Evolutionary conservation across 2,329 filamentous ascomycete species (phyloP).

Genomic region (Lecanicillium sp.): DNA sequence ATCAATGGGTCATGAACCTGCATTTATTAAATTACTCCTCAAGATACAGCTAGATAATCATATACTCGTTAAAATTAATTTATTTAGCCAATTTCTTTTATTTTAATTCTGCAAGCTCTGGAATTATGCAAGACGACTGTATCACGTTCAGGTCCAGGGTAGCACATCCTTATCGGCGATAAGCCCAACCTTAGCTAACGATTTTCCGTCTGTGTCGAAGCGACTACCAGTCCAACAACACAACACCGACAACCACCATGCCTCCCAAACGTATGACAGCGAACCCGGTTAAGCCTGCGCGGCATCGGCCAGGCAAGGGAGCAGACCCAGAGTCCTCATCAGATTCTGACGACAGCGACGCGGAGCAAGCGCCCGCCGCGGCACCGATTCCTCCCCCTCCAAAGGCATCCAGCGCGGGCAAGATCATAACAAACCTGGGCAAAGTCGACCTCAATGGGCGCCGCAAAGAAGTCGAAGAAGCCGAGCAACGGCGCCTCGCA

Average conservation of each 20-base stretch:
- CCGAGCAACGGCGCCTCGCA: slow-evolving; percentile 38
- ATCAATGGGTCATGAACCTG: no score
- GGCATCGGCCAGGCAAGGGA: slow-evolving; percentile 81
- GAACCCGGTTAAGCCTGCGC: slow-evolving; percentile 71
- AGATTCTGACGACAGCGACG: slow-evolving; percentile 42
- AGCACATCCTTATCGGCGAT: background rate
- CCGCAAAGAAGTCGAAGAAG: slow-evolving; percentile 35
- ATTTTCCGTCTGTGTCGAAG: background rate
- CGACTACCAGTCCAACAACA: background rate
- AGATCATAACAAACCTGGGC: slow-evolving; percentile 44
- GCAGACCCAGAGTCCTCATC: slow-evolving; percentile 47
- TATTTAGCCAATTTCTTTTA: no score
- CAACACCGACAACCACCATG: slow-evolving; percentile 27
- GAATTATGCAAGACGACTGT: no score
- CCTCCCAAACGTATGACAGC: slow-evolving; percentile 87
- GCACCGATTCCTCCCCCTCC: slow-evolving; percentile 44
- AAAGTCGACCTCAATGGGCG: slow-evolving; percentile 45
- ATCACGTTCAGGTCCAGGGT: no score
- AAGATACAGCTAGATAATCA: no score
- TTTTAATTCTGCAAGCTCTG: no score
- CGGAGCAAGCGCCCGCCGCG: slow-evolving; percentile 22
- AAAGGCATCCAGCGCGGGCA: slow-evolving; percentile 48
- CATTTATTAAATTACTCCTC: no score
- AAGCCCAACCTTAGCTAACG: background rate
- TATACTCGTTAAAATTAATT: no score